Base-by-base conservation (phyloP, 768 basidiomycete genomes). In the Agrocybe chaxingu region DNA sequence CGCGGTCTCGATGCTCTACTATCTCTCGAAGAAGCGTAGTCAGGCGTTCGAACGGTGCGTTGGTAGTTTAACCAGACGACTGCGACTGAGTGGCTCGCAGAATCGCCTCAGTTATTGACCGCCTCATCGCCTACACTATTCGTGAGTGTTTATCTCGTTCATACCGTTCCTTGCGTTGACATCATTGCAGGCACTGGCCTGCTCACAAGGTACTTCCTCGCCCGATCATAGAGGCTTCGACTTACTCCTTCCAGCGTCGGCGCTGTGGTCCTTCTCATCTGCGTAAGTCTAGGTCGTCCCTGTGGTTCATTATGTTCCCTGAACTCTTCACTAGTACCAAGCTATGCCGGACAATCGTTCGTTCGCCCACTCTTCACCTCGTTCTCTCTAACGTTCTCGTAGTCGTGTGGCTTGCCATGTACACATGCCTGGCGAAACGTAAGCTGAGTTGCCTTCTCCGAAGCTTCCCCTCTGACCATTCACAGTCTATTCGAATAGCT, bases 401-500 rank as follows among this genome's bases (percentile, higher is more conserved):
- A 69, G 66, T 65, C 44, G 48, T 67, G 29, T 70, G 67, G 69
- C 56, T 66, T 3, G 67, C 58, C 12, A 46, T 63, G 3, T 67
- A 70, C 46, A 63, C 63, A 1, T 62, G 65, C 45, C 54, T 69
- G 4, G 66, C 67, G 2, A 66, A 68, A 58, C 41, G 66, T 66
- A 44, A 48, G 66, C 53, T 13, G 0, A 1, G 4, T n/a, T 16
- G 24, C 39, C 12, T 16, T 24, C 18, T 11, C 31, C 16, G 16
- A n/a, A 19, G 11, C 5, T 34, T 37, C 37, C 9, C 35, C 12
- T 43, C 16, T 46, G 35, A 8, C 34, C 7, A 8, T 11, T 9
- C 39, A 4, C 52, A 65, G 64, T 66, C 8, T 65, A 65, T 51
- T 59, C 62, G 4, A 65, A 64, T 41, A 61, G 62, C 39, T 52